phyloP scores from a whole-genome alignment of 2,329 filamentous ascomycete species.

The Stachybotrys chlorohalonatus region DNA sequence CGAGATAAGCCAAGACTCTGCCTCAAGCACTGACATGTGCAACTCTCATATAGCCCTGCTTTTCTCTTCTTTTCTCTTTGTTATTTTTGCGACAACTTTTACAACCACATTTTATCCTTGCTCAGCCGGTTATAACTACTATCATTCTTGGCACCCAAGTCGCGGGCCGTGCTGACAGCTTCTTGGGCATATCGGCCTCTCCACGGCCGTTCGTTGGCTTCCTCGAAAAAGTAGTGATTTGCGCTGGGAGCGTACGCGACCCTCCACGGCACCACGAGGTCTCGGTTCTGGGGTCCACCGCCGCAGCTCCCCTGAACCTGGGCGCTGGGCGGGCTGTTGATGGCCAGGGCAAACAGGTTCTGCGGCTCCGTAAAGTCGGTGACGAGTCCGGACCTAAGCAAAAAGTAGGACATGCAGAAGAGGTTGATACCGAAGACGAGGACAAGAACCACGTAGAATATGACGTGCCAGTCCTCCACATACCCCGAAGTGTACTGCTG shows the following conservation, averaged over 20 bases:
- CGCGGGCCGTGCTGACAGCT: slow-evolving; percentile 19
- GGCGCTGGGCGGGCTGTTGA: slow-evolving; percentile 44
- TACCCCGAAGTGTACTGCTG: slow-evolving; percentile 66
- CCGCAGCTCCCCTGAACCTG: slow-evolving; percentile 29
- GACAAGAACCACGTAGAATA: slow-evolving; percentile 59
- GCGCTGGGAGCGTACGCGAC: slow-evolving; percentile 26
- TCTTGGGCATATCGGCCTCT: slow-evolving; percentile 20
- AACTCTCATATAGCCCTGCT: too few relatives aligned
- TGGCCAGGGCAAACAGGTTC: slow-evolving; percentile 62
- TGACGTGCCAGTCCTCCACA: slow-evolving; percentile 46
- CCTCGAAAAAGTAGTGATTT: slow-evolving; percentile 35
- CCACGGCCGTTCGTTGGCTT: slow-evolving; percentile 18
- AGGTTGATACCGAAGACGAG: slow-evolving; percentile 60
- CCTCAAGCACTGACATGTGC: too few relatives aligned
- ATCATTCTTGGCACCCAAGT: not conserved
- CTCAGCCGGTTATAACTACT: not conserved
- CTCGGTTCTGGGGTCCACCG: slow-evolving; percentile 21
- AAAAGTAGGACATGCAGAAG: slow-evolving; percentile 53
- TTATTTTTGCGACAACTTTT: not conserved
- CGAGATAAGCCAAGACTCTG: too few relatives aligned
- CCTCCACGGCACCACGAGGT: slow-evolving; percentile 32
- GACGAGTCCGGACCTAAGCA: slow-evolving; percentile 48
- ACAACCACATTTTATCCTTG: not conserved
- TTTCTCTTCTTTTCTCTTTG: too few relatives aligned
- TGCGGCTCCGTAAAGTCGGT: slow-evolving; percentile 74